Evolutionary conservation across 306 rosid genomes (phyloP).

Genomic region (Vicia villosa): DNA sequence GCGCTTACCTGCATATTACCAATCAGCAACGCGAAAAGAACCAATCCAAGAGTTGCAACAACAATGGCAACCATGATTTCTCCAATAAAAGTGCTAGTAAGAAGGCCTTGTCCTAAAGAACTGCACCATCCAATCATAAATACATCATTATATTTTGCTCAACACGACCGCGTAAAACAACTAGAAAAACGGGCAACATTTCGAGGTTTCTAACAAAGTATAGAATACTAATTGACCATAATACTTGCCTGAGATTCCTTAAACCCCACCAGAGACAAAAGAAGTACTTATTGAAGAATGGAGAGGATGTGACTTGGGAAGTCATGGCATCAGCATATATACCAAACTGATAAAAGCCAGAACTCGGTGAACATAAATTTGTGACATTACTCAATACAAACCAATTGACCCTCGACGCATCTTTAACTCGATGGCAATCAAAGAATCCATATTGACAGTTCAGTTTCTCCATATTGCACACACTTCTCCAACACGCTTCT

Average conservation of each 20-base stretch:
- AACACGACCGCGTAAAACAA: not conserved
- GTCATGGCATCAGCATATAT: conserved; percentile 81
- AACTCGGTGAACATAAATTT: conserved; percentile 57
- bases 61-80: conserved; percentile 83
- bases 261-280: conserved; percentile 65
- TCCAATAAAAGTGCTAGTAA: conserved; percentile 84
- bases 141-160: not conserved
- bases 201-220: not conserved
- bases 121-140: conserved; percentile 49
- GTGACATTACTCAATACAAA: conserved; percentile 62
- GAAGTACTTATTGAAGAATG: conserved; percentile 81
- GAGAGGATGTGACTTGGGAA: conserved; percentile 58
- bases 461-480: conserved; percentile 49
- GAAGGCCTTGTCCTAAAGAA: conserved; percentile 89
- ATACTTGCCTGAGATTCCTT: conserved; percentile 72
- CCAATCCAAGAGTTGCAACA: conserved; percentile 78
- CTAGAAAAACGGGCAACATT: no score
- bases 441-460: conserved; percentile 59
- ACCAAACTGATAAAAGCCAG: conserved; percentile 59
- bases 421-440: conserved; percentile 54
- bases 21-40: conserved; percentile 84
- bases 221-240: not conserved
- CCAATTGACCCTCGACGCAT: conserved; percentile 59
- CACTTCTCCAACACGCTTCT: conserved; percentile 92
- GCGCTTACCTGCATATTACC: conserved; percentile 93